Evolutionary conservation across 805 yeast genomes (phyloP).

Genomic region (Candida nonsorbophila): DNA sequence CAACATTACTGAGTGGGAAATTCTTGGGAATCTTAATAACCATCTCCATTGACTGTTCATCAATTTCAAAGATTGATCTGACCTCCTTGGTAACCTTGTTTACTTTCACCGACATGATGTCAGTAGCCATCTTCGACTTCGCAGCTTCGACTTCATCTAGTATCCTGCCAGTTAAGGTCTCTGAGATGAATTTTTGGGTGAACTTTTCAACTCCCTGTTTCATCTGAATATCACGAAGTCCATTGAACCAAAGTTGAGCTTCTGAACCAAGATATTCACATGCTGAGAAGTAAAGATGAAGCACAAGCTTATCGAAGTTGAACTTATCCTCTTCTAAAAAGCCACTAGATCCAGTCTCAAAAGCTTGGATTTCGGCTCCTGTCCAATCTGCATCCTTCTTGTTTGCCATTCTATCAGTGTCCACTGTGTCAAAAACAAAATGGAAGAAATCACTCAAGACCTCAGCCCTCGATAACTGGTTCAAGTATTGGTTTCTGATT

Average conservation of each 20-base stretch:
- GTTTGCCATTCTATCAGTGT: no score
- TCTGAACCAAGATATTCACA: slow-evolving; percentile 51
- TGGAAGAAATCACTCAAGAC: slow-evolving; percentile 47
- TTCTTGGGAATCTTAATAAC: slow-evolving; percentile 65
- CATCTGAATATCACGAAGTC: slow-evolving; percentile 61
- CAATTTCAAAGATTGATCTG: slow-evolving; percentile 68
- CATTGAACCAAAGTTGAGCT: slow-evolving; percentile 65
- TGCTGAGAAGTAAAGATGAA: slow-evolving; percentile 48
- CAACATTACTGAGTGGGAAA: slow-evolving; percentile 74
- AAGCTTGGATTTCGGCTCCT: no score
- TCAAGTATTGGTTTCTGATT: slow-evolving; percentile 56
- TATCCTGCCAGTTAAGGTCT: slow-evolving; percentile 54
- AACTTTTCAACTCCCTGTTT: slow-evolving; percentile 59
- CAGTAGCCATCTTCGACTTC: slow-evolving; percentile 25
- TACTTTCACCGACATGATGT: slow-evolving; percentile 54
- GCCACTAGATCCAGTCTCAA: no score
- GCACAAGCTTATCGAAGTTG: slow-evolving; percentile 12
- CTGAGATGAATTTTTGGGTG: slow-evolving; percentile 58
- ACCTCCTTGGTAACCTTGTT: slow-evolving; percentile 62
- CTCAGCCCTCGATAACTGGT: slow-evolving; percentile 44
- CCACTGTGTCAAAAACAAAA: slow-evolving; percentile 38
- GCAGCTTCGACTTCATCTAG: slow-evolving; percentile 45
- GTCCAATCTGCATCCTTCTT: no score
- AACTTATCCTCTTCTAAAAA: background rate
- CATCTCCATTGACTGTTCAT: slow-evolving; percentile 83